phyloP scores from a whole-genome alignment of 2,329 filamentous ascomycete genomes.

The Aspergillus proliferans region DNA sequence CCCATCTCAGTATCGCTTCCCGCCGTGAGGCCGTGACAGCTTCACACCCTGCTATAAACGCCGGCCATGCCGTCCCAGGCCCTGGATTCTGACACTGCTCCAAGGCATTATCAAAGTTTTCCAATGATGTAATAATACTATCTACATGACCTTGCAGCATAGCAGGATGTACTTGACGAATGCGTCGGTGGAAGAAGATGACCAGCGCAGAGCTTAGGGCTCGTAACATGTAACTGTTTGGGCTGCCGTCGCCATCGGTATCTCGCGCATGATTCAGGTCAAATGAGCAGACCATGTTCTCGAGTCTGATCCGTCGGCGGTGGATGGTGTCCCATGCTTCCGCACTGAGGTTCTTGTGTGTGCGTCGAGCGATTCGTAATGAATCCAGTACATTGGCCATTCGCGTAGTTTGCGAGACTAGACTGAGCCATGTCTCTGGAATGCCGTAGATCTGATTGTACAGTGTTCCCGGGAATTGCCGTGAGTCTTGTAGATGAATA shows the following conservation, averaged over 20 bases:
- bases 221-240: slow-evolving; percentile 25
- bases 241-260: neutral
- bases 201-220: slow-evolving; percentile 37
- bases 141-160: slow-evolving; percentile 36
- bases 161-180: slow-evolving; percentile 33
- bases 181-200: slow-evolving; percentile 39
- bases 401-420: slow-evolving; percentile 40
- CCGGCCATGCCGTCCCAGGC: slow-evolving; percentile 33
- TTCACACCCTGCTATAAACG: slow-evolving; percentile 38
- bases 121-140: slow-evolving; percentile 26
- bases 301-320: slow-evolving; percentile 21
- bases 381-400: slow-evolving; percentile 34
- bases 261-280: slow-evolving; percentile 7
- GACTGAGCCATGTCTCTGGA: slow-evolving; percentile 39
- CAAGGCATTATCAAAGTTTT: slow-evolving; percentile 23
- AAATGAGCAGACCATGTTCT: slow-evolving; percentile 31
- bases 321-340: slow-evolving; percentile 25
- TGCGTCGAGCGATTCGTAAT: slow-evolving; percentile 15
- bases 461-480: slow-evolving; percentile 28
- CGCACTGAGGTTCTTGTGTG: slow-evolving; percentile 7
- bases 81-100: slow-evolving; percentile 8
- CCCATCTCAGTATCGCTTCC: slow-evolving; percentile 15
- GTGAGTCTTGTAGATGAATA: slow-evolving; percentile 35
- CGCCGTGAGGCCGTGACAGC: slow-evolving; percentile 19
- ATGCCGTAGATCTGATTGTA: slow-evolving; percentile 40